These are phyloP conservation scores for Pseudovirgaria hyperparasitica DNA, from an alignment of 2,329 filamentous ascomycete species.

Conservation along the genomic window DNA sequence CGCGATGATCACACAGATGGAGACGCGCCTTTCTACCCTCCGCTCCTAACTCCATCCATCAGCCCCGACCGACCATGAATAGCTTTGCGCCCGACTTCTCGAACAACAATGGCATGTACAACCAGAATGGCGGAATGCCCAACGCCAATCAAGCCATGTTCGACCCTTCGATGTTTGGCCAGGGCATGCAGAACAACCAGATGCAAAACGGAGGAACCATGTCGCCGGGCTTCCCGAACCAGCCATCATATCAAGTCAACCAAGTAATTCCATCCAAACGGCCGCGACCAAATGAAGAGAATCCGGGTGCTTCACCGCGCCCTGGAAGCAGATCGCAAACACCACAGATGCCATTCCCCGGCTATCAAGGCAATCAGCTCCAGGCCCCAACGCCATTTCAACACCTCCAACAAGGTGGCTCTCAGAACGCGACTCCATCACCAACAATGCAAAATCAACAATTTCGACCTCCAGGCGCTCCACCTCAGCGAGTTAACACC, in stretches of 20 bases:
- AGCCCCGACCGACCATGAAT: too few relatives aligned
- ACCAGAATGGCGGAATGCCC: slow-evolving; percentile 6
- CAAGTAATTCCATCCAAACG: slow-evolving; percentile 84
- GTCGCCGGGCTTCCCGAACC: slow-evolving; percentile 60
- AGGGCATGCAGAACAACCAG: slow-evolving; percentile 33
- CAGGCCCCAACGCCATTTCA: slow-evolving; percentile 60
- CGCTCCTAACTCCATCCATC: too few relatives aligned
- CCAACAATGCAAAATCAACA: slow-evolving; percentile 81
- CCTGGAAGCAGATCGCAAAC: slow-evolving; percentile 85
- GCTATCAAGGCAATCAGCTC: slow-evolving; percentile 45
- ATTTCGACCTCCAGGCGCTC: slow-evolving; percentile 42
- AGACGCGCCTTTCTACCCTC: too few relatives aligned
- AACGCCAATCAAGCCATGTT: slow-evolving; percentile 17
- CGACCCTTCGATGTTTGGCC: slow-evolving; percentile 26
- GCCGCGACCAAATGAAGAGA: slow-evolving; percentile 69
- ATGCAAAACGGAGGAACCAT: slow-evolving; percentile 78
- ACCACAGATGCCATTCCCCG: slow-evolving; percentile 53
- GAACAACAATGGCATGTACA: slow-evolving; percentile 9
- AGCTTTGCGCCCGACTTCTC: too few relatives aligned
- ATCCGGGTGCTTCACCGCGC: slow-evolving; percentile 67
- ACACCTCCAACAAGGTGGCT: slow-evolving; percentile 70
- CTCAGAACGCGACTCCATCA: slow-evolving; percentile 77
- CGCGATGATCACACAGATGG: too few relatives aligned
- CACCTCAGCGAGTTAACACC: slow-evolving; percentile 61
- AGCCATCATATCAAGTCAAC: slow-evolving; percentile 72